Percentiles rank a stretch among this genome's conserved stretches.
Conservation (phyloP, 129 eudicot genomes). For the Pseudognaphalium luteoalbum region DNA sequence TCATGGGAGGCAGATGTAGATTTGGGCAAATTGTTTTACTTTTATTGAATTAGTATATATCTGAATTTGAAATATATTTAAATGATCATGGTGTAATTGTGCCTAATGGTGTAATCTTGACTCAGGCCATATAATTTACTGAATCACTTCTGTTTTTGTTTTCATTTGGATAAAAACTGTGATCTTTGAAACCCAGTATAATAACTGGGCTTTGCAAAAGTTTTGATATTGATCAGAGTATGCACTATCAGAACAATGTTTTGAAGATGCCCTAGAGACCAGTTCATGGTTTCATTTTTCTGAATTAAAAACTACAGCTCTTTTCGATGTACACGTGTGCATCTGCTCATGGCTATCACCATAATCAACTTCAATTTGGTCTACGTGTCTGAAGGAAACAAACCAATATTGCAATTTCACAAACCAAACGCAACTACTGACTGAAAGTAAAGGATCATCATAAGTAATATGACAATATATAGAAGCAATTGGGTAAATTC, state of each 20-base stretch:
- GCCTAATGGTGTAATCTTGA: not conserved
- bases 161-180: not conserved
- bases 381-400: no score
- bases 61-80: no score
- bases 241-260: not conserved
- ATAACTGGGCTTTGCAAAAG: no score
- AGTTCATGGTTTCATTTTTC: not conserved
- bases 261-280: not conserved
- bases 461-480: slow-evolving; percentile 15
- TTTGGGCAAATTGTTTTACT: no score
- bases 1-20: no score
- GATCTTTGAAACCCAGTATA: not conserved
- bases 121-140: not conserved
- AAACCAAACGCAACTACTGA: slow-evolving; percentile 24
- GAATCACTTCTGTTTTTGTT: not conserved
- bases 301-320: not conserved
- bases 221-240: not conserved
- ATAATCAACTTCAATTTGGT: not conserved
- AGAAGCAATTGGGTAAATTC: not conserved
- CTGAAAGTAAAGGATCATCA: slow-evolving; percentile 3
- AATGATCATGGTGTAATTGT: not conserved
- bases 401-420: slow-evolving; percentile 19
- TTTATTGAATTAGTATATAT: no score
- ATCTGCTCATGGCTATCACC: not conserved
- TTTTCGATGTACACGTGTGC: not conserved